Evolutionary conservation across 2,329 filamentous ascomycete genomes (phyloP), one percentile per base, ranked within the genome.

Genomic region (Mollisia scopiformis): DNA sequence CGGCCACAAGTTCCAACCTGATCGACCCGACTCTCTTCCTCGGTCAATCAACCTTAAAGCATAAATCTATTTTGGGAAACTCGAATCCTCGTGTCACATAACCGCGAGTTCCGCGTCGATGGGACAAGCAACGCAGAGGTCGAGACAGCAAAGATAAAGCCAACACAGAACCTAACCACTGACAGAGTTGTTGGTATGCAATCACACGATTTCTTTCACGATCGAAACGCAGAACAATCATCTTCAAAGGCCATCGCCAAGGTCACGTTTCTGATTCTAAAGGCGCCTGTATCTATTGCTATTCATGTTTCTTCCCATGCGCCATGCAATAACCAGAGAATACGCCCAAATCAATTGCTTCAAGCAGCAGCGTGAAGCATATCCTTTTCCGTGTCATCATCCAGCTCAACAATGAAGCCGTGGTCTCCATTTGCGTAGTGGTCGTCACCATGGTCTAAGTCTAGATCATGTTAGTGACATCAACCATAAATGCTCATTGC

Each of bases 371-470:
- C 55, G 14, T 23, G 31, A 28, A 60, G 46, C 27, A 37, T 46
- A 35, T 56, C 46, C 13, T 60, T 16, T 27, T 52, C 23, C 14
- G 49, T 19, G 6, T 55, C 19, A 30, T 60, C 49, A 1, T 5
- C 13, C n/a, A 27, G 23, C 11, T 39, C 27, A 13, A 31, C 5
- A 14, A 46, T 21, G 5, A 57, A 28, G 4, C 60, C 61, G 43
- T 57, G 54, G 47, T 58, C 64, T 21, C 60, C 62, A 37, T 56
- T 65, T 6, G 62, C 60, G 33, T 63, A 58, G 37, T 50, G 33
- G 13, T 2, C 37, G 37, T 23, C 41, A 31, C 33, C 41, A 43
- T 59, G 55, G 35, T 63, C 60, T 25, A 61, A 49, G 16, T 64
- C 63, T 64, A 28, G 30, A 51, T 11, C 27, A n/a, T n/a, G 49